Evolutionary conservation across 1,139 yeast species (phyloP).

Genomic region (Saccharomyces hybrid): DNA sequence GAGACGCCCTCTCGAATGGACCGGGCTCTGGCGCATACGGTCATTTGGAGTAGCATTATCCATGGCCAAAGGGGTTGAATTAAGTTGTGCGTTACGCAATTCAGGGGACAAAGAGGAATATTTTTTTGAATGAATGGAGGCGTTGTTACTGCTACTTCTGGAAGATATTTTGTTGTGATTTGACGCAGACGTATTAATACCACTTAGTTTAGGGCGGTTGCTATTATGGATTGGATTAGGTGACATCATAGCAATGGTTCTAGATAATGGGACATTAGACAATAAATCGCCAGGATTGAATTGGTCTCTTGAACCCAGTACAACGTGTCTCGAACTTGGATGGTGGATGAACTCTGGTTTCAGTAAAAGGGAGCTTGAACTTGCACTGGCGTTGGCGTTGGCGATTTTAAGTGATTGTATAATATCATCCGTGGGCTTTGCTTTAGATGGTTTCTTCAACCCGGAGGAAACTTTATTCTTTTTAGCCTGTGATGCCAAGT

Average conservation of each 20-base stretch:
- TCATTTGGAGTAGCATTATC: neutral
- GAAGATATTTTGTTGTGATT: neutral
- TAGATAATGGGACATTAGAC: conserved; percentile 71
- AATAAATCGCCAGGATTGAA: conserved; percentile 82
- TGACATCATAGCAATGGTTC: conserved; percentile 30
- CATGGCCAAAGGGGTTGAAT: neutral
- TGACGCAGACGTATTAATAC: neutral
- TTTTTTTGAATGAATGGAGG: neutral
- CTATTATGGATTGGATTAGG: neutral
- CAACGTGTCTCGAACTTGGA: conserved; percentile 52
- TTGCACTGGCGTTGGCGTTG: conserved; percentile 3
- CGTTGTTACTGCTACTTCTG: neutral
- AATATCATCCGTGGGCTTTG: conserved; percentile 11
- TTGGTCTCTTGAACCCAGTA: conserved; percentile 50
- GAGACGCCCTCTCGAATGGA: neutral
- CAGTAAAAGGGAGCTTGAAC: conserved; percentile 5
- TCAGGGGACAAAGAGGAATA: neutral
- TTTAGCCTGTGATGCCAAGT: neutral
- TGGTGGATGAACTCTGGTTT: conserved; percentile 6
- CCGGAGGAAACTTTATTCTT: neutral
- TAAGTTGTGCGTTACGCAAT: neutral
- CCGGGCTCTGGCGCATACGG: neutral
- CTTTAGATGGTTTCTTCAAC: neutral
- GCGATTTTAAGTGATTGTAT: conserved; percentile 5
- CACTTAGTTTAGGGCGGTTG: neutral